A percentile compares a stretch with the other conserved stretches of the same genome.
Conservation (phyloP, 805 yeast species). For the Kodamaea kaohsiungensis region DNA sequence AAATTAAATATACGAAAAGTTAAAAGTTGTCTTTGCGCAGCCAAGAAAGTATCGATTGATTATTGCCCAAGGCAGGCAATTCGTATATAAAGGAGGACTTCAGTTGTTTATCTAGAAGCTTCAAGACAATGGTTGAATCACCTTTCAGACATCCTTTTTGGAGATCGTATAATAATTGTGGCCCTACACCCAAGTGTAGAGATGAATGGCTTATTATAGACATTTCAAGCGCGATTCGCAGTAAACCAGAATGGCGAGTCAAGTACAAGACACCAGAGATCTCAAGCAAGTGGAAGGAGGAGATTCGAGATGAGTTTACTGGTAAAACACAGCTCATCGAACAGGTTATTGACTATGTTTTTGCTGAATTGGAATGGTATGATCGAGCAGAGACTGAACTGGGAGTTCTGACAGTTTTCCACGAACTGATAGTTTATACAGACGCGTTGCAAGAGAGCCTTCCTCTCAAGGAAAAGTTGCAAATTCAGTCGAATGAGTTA, state of each 20-base stretch:
- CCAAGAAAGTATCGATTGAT: too few relatives aligned
- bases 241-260: constrained; percentile 22
- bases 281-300: constrained; percentile 26
- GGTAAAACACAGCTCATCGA: constrained; percentile 9
- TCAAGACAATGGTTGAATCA: background rate
- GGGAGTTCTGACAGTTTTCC: constrained; percentile 5
- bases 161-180: background rate
- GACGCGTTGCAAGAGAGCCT: background rate
- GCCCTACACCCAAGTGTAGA: background rate
- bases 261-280: constrained; percentile 24
- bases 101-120: background rate
- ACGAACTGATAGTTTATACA: background rate
- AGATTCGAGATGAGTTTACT: constrained; percentile 10
- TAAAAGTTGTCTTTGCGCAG: too few relatives aligned
- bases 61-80: background rate
- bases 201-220: constrained; percentile 5
- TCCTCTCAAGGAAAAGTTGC: constrained; percentile 4
- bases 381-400: constrained; percentile 8
- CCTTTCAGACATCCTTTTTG: constrained; percentile 4
- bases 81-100: background rate
- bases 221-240: background rate
- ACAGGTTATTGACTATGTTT: constrained; percentile 15
- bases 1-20: too few relatives aligned
- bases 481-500: constrained; percentile 1
- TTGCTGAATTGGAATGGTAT: constrained; percentile 17